These are phyloP conservation scores for Penicillium diatomitis DNA, from an alignment of 495 filamentous ascomycete species.

Conservation along the genomic window DNA sequence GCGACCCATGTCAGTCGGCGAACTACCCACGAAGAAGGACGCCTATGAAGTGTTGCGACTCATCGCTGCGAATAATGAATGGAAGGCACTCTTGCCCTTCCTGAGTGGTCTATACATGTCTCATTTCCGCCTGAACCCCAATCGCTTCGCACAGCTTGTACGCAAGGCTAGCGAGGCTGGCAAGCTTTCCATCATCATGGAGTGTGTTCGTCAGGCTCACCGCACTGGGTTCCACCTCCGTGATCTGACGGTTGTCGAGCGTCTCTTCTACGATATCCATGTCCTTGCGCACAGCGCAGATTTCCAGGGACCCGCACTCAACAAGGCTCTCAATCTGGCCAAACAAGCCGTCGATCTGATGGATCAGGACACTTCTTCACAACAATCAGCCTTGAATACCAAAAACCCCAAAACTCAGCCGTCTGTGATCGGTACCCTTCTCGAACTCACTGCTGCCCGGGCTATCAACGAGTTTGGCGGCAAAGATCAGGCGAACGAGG, in stretches of 20 bases:
- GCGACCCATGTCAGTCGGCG: conserved; percentile 34
- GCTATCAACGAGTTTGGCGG: conserved; percentile 21
- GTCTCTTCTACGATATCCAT: conserved; percentile 45
- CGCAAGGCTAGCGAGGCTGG: conserved; percentile 30
- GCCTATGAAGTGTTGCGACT: conserved; percentile 20
- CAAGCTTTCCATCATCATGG: conserved; percentile 40
- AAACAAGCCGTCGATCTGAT: conserved; percentile 43
- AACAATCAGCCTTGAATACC: conserved; percentile 1
- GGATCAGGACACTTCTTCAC: conserved; percentile 36
- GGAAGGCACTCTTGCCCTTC: conserved; percentile 48
- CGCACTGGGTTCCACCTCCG: conserved; percentile 45
- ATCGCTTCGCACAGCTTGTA: conserved; percentile 30
- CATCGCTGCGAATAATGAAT: conserved; percentile 52
- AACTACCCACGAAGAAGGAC: conserved; percentile 28
- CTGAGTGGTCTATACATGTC: conserved; percentile 47
- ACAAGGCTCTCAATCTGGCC: conserved; percentile 31
- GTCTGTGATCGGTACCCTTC: conserved; percentile 32
- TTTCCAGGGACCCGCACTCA: conserved; percentile 30
- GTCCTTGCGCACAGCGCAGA: conserved; percentile 30
- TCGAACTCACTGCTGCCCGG: conserved; percentile 36
- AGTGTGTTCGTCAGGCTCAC: conserved; percentile 37
- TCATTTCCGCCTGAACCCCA: conserved; percentile 18
- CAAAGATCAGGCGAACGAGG: conserved; percentile 23
- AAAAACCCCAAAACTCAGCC: conserved; percentile 29
- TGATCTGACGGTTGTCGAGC: conserved; percentile 25